These are phyloP conservation scores for Sclerotinia borealis DNA, from an alignment of 2,329 filamentous ascomycete species.

Conservation along the genomic window DNA sequence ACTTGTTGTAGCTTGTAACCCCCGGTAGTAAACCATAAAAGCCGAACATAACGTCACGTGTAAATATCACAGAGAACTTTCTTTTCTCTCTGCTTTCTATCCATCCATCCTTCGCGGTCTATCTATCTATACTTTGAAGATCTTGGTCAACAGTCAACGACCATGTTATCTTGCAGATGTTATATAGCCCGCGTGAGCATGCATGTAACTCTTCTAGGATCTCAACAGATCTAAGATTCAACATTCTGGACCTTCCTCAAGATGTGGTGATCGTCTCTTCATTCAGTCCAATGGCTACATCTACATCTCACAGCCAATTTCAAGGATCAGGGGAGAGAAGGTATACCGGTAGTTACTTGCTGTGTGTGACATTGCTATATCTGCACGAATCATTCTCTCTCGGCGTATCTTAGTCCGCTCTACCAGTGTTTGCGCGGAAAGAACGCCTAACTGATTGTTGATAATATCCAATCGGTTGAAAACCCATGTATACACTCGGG, in stretches of 20 bases:
- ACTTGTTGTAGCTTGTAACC: background rate
- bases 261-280: background rate
- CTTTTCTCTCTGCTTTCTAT: too few species aligned
- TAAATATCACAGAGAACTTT: too few species aligned
- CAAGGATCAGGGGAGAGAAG: background rate
- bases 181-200: background rate
- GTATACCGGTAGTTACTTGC: conserved; percentile 5
- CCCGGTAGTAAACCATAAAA: background rate
- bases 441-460: conserved; percentile 21
- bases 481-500: conserved; percentile 19
- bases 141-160: background rate
- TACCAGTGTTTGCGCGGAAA: conserved; percentile 17
- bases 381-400: conserved; percentile 10
- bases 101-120: too few species aligned
- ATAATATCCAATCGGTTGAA: conserved; percentile 20
- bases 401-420: conserved; percentile 13
- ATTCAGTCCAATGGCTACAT: background rate
- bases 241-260: background rate
- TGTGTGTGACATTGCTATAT: background rate
- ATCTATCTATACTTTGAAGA: background rate
- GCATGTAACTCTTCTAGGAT: background rate
- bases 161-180: background rate
- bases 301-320: background rate
- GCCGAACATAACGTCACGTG: background rate
- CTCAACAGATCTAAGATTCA: background rate